phyloP scores from a whole-genome alignment of 768 basidiomycete species.

The Hygrocybe coccinea region DNA sequence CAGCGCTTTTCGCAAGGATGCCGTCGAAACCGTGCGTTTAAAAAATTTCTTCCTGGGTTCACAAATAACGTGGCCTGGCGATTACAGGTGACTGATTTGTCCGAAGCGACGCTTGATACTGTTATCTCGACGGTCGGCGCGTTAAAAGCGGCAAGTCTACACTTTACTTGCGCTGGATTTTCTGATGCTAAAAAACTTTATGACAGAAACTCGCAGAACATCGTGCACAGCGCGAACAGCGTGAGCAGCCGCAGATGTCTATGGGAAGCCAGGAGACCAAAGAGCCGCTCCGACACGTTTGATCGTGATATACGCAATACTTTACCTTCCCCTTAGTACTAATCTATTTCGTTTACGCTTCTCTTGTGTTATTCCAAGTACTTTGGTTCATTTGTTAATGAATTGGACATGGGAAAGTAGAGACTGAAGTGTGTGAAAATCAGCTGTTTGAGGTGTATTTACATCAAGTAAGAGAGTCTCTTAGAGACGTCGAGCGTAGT shows the following conservation, averaged over 20 bases:
- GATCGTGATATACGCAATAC: neutral
- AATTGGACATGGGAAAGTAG: too few species aligned
- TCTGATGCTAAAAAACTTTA: neutral
- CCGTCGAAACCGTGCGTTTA: neutral
- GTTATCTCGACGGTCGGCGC: slow-evolving; percentile 8
- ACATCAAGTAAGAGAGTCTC: too few species aligned
- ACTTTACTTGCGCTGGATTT: neutral
- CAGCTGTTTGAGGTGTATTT: too few species aligned
- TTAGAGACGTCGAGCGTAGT: too few species aligned
- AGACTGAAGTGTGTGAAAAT: too few species aligned
- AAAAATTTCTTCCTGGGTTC: too few species aligned
- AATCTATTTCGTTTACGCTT: too few species aligned
- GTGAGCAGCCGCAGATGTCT: neutral
- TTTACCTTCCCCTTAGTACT: too few species aligned
- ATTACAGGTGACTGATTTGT: slow-evolving; percentile 9
- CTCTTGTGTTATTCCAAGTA: too few species aligned
- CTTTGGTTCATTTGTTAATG: too few species aligned
- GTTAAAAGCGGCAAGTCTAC: slow-evolving; percentile 10
- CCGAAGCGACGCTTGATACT: slow-evolving; percentile 12
- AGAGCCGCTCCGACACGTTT: neutral
- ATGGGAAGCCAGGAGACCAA: neutral
- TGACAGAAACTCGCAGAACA: slow-evolving; percentile 6
- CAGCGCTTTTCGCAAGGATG: neutral
- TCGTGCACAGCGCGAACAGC: slow-evolving; percentile 5
- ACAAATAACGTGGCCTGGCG: neutral